Evolutionary conservation across 257 asterid species (phyloP).

Genomic region (Verbena officinalis): DNA sequence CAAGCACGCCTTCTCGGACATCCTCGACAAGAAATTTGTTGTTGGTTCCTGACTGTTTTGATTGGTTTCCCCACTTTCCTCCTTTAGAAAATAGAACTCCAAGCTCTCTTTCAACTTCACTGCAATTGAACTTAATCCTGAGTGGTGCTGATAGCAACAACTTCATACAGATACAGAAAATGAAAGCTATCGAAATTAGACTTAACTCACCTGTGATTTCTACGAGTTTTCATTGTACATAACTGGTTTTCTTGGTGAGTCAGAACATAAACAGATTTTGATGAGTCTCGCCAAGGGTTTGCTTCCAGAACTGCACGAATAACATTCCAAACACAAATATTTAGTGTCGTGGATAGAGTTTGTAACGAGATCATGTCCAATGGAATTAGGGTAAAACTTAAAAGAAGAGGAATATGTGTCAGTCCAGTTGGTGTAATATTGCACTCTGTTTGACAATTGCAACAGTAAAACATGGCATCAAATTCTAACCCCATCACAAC

Average conservation of each 20-base stretch:
- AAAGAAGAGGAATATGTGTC: not conserved
- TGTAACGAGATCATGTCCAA: not conserved
- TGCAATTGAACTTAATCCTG: conserved; percentile 40
- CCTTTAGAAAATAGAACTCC: conserved; percentile 79
- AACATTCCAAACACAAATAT: conserved; percentile 13
- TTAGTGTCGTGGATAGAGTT: conserved; percentile 6
- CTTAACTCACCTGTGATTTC: conserved; percentile 67
- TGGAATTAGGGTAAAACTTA: not conserved
- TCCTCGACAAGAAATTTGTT: conserved; percentile 88
- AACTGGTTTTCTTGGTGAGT: conserved; percentile 89
- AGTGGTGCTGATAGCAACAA: conserved; percentile 17
- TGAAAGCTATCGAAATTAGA: conserved; percentile 18
- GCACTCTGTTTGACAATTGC: conserved; percentile 1
- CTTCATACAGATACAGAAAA: conserved; percentile 7
- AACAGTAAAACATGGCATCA: too few relatives aligned
- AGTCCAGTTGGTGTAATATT: not conserved
- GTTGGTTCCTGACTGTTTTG: conserved; percentile 58
- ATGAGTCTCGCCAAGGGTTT: conserved; percentile 91
- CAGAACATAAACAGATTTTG: conserved; percentile 87
- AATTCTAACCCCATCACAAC: too few relatives aligned
- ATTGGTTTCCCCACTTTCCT: conserved; percentile 56
- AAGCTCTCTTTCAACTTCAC: conserved; percentile 93
- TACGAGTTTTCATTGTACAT: conserved; percentile 92
- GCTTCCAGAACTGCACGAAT: conserved; percentile 74
- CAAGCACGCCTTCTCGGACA: conserved; percentile 86